Conservation (phyloP, 1,139 yeast genomes). For the Lizanozyma gosingica region DNA sequence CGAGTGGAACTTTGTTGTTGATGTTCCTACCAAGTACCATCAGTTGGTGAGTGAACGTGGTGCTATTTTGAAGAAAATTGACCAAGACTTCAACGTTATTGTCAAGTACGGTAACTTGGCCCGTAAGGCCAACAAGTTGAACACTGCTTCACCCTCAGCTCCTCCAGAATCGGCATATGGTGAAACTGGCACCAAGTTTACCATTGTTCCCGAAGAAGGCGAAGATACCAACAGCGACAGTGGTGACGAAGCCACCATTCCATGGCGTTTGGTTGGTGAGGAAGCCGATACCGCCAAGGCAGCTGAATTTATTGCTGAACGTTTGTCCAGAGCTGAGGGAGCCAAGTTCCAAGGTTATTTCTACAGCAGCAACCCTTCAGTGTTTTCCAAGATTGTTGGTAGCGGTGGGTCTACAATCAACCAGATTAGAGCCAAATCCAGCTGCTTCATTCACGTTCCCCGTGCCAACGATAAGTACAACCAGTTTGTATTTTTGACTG, state of each 20-base stretch:
- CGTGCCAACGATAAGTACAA: conserved; percentile 42
- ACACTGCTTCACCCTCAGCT: conserved; percentile 26
- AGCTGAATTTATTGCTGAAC: conserved; percentile 23
- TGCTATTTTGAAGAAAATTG: conserved; percentile 49
- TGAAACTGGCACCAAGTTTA: conserved; percentile 35
- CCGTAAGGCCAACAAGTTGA: conserved; percentile 43
- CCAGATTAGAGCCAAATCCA: conserved; percentile 50
- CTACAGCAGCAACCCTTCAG: conserved; percentile 23
- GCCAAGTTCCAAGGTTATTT: conserved; percentile 31
- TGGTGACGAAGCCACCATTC: conserved; percentile 23
- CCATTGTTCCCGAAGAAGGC: conserved; percentile 24
- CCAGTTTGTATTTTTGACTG: conserved; percentile 36
- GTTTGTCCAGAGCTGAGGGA: conserved; percentile 25
- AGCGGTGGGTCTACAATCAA: conserved; percentile 66
- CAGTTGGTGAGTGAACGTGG: conserved; percentile 64
- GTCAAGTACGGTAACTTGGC: conserved; percentile 50
- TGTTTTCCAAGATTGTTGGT: conserved; percentile 60
- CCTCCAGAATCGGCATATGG: conserved; percentile 46
- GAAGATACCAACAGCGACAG: not conserved
- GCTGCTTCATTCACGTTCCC: conserved; percentile 58
- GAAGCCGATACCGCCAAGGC: conserved; percentile 31
- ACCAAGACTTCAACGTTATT: conserved; percentile 46
- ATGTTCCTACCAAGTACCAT: conserved; percentile 52
- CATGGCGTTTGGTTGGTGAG: conserved; percentile 57
- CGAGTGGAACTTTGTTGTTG: conserved; percentile 37